Conservation (phyloP, 176 grass and related monocot species). For the Oryza meyeriana region DNA sequence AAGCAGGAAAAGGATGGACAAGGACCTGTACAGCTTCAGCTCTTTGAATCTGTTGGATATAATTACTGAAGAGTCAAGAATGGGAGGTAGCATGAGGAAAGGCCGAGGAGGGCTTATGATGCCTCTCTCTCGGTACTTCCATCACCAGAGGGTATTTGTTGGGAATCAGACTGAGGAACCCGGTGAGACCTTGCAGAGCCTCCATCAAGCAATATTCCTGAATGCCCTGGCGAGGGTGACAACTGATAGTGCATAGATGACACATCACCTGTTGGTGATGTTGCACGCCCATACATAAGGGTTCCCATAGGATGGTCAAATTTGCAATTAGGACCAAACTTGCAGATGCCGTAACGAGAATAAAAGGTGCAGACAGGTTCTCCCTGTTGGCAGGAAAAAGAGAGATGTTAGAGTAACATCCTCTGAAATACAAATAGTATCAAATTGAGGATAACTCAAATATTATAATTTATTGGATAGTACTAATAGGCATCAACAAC, state of each 20-base stretch:
- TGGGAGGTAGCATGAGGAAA: constrained; percentile 26
- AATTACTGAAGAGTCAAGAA: constrained; percentile 34
- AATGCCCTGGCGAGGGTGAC: constrained; percentile 40
- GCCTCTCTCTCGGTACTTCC: constrained; percentile 47
- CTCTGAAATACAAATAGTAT: neutral
- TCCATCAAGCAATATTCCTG: constrained; percentile 31
- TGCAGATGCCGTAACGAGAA: constrained; percentile 86
- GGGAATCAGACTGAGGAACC: constrained; percentile 36
- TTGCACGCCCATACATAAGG: constrained; percentile 47
- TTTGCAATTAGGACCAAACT: constrained; percentile 96
- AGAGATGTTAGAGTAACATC: neutral
- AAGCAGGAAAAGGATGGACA: neutral
- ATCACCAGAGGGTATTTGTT: constrained; percentile 46
- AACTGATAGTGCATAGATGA: constrained; percentile 35
- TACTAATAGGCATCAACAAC: neutral
- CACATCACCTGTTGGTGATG: constrained; percentile 38
- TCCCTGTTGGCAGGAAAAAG: constrained; percentile 51
- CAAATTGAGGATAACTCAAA: neutral
- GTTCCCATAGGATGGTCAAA: constrained; percentile 60
- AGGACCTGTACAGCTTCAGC: constrained; percentile 41
- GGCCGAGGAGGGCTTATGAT: constrained; percentile 30
- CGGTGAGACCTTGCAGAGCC: constrained; percentile 29
- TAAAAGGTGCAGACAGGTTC: constrained; percentile 82
- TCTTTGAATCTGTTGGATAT: constrained; percentile 29
- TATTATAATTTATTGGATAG: neutral